Conservation (phyloP, 257 asterid species). For the Rauvolfia tetraphylla region DNA sequence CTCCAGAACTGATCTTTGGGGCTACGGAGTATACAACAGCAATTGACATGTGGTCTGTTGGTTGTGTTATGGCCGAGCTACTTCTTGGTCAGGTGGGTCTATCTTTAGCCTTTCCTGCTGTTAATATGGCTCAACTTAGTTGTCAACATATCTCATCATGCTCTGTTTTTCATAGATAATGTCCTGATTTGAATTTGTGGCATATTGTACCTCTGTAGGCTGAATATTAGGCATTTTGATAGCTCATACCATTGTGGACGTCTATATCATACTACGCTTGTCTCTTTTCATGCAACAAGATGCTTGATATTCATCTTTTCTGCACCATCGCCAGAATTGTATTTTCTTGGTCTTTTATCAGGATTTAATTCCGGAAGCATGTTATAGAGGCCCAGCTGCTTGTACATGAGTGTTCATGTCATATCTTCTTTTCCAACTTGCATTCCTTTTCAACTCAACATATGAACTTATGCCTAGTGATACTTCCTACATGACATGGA, state of each 20-base stretch:
- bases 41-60: constrained; percentile 94
- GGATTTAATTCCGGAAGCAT: background rate
- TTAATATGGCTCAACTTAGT: background rate
- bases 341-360: too few relatives aligned
- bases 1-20: constrained; percentile 92
- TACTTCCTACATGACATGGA: too few relatives aligned
- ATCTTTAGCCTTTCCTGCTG: background rate
- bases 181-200: background rate
- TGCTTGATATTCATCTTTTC: background rate
- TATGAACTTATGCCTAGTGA: background rate
- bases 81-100: constrained; percentile 69
- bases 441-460: background rate
- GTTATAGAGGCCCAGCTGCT: background rate
- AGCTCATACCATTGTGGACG: background rate
- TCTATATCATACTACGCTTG: background rate
- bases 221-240: background rate
- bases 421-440: background rate
- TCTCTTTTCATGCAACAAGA: background rate
- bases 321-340: background rate
- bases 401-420: background rate
- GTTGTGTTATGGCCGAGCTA: constrained; percentile 95
- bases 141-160: background rate
- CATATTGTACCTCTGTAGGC: background rate
- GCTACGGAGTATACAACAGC: constrained; percentile 92
- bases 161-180: background rate